phyloP scores from a whole-genome alignment of 495 filamentous ascomycete genomes.

The Physcia stellaris region DNA sequence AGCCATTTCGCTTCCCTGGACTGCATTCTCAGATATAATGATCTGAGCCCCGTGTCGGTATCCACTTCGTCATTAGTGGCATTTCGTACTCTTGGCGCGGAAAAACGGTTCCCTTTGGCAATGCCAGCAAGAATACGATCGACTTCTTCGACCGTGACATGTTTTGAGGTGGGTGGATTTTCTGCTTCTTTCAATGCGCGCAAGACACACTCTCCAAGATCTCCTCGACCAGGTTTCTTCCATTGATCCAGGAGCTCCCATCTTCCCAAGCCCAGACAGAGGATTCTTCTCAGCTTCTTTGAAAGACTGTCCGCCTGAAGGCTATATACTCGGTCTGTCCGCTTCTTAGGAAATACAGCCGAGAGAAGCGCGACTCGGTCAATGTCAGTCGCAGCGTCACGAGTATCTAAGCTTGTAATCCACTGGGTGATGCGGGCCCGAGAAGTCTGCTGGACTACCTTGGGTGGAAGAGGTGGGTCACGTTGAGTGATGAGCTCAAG shows the following conservation, averaged over 20 bases:
- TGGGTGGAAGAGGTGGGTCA: conserved; percentile 11
- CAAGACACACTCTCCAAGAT: conserved; percentile 59
- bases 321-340: conserved; percentile 61
- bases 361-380: conserved; percentile 51
- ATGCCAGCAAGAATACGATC: conserved; percentile 48
- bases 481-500: conserved; percentile 28
- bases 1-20: conserved; percentile 81
- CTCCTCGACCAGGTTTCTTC: conserved; percentile 39
- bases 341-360: conserved; percentile 57
- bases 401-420: conserved; percentile 41
- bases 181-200: conserved; percentile 50
- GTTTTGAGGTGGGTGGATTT: conserved; percentile 22
- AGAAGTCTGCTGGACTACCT: conserved; percentile 15
- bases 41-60: conserved; percentile 2
- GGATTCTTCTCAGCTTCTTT: conserved; percentile 46
- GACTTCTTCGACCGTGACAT: conserved; percentile 63
- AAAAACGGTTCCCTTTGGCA: conserved; percentile 54
- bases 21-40: conserved; percentile 45
- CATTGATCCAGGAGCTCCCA: conserved; percentile 49
- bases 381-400: conserved; percentile 35
- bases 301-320: conserved; percentile 47
- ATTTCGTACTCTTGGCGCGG: conserved; percentile 45
- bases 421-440: conserved; percentile 31
- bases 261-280: conserved; percentile 45
- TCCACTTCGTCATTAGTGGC: conserved; percentile 25